Evolutionary conservation across 1,284 basidiomycete genomes (phyloP).

Genomic region (Melampsora abietis-canadensis): DNA sequence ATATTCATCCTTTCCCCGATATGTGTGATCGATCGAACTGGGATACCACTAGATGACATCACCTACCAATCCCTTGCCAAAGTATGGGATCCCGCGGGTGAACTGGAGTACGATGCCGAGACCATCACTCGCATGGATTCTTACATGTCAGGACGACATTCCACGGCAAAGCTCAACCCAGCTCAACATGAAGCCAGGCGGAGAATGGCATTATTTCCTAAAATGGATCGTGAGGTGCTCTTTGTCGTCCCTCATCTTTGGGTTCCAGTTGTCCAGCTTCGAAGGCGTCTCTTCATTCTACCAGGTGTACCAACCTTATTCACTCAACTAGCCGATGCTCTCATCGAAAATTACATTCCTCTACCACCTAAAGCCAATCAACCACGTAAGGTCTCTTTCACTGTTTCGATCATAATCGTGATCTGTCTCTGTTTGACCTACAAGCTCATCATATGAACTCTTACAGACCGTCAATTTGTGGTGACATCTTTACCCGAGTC

Average conservation of each 20-base stretch:
- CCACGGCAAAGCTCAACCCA: background rate
- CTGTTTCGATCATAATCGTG: background rate
- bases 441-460: no score
- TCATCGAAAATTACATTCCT: slow-evolving; percentile 47
- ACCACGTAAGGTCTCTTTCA: slow-evolving; percentile 15
- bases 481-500: slow-evolving; percentile 70
- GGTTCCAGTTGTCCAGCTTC: slow-evolving; percentile 56
- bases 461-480: slow-evolving; percentile 46
- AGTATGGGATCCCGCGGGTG: slow-evolving; percentile 63
- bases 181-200: slow-evolving; percentile 69
- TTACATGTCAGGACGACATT: slow-evolving; percentile 44
- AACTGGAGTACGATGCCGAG: slow-evolving; percentile 72
- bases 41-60: slow-evolving; percentile 62
- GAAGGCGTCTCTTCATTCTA: slow-evolving; percentile 54
- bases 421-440: background rate
- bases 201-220: slow-evolving; percentile 79
- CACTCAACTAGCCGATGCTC: slow-evolving; percentile 48
- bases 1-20: background rate
- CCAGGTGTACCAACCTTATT: slow-evolving; percentile 51
- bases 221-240: slow-evolving; percentile 47
- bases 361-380: slow-evolving; percentile 45
- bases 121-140: slow-evolving; percentile 73
- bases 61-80: slow-evolving; percentile 81
- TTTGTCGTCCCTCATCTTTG: slow-evolving; percentile 51
- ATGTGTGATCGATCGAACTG: slow-evolving; percentile 1